These are phyloP conservation scores for Hirschfeldia incana DNA, from an alignment of 345 rosid species.

Conservation along the genomic window DNA sequence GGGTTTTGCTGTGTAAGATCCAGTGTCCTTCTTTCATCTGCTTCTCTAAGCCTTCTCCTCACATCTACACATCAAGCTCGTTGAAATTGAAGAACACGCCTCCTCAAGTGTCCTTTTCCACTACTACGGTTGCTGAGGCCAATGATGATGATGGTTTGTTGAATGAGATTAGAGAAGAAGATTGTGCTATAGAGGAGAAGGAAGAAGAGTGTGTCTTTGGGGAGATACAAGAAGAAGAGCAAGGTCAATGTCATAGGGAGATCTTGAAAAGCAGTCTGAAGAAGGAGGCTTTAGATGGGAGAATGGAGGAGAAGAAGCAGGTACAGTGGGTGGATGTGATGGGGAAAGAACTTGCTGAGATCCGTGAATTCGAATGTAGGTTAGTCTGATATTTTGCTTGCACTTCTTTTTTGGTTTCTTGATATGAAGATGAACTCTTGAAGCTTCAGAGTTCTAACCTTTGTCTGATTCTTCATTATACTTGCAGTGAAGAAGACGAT, in stretches of 20 bases:
- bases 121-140: conserved; percentile 31
- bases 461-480: conserved; percentile 2
- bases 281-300: conserved; percentile 40
- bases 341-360: conserved; percentile 74
- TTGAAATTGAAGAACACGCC: conserved; percentile 55
- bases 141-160: conserved; percentile 34
- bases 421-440: conserved; percentile 5
- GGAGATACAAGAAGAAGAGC: conserved; percentile 10
- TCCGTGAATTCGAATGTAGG: conserved; percentile 77
- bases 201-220: conserved; percentile 24
- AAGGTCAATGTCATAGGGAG: neutral
- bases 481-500: conserved; percentile 53
- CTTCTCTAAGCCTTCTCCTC: conserved; percentile 73
- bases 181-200: conserved; percentile 35
- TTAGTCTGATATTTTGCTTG: conserved; percentile 22
- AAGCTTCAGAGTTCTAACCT: neutral
- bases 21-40: conserved; percentile 74
- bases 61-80: conserved; percentile 54
- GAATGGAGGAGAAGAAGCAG: conserved; percentile 61
- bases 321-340: conserved; percentile 80
- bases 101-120: conserved; percentile 38
- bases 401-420: neutral
- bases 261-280: conserved; percentile 57
- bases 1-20: conserved; percentile 69
- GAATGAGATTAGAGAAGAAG: conserved; percentile 42